Percentiles rank a stretch among this genome's conserved stretches.
Evolutionary conservation across 176 grass and related monocot species (phyloP).

Genomic region (Triticum urartu): DNA sequence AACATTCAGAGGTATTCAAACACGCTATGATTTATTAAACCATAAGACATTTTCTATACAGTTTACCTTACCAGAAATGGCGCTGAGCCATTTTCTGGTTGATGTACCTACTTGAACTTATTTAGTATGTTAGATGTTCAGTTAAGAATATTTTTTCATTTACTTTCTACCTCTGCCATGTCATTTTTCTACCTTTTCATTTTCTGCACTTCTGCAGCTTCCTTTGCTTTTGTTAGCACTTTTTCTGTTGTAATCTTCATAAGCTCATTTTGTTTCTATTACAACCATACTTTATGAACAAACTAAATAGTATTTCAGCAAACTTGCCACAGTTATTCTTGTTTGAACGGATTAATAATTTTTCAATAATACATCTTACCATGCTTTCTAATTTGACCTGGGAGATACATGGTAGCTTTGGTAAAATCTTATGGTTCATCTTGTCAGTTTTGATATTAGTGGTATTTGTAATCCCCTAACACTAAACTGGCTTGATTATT

Average conservation of each 20-base stretch:
- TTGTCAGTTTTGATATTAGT: conserved; percentile 11
- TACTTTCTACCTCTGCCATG: background rate
- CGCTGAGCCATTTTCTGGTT: background rate
- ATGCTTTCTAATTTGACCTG: background rate
- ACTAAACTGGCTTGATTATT: background rate
- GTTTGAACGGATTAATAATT: background rate
- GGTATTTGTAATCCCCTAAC: conserved; percentile 1
- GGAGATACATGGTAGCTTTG: background rate
- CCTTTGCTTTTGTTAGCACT: conserved; percentile 6
- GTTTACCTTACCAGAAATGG: conserved; percentile 2
- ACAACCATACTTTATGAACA: conserved; percentile 19
- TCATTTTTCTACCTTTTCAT: background rate
- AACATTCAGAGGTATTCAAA: conserved; percentile 72
- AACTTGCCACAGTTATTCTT: background rate
- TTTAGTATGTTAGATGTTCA: conserved; percentile 1
- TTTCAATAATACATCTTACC: background rate
- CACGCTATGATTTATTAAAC: conserved; percentile 15
- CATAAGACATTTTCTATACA: background rate
- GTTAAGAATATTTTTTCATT: background rate
- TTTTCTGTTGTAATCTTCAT: conserved; percentile 9
- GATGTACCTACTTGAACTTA: background rate
- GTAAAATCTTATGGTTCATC: background rate
- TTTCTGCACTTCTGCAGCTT: background rate
- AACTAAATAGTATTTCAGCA: background rate
- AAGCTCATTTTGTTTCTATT: background rate